Evolutionary conservation across 2,329 filamentous ascomycete species (phyloP).

Genomic region (Cryphonectria japonica): DNA sequence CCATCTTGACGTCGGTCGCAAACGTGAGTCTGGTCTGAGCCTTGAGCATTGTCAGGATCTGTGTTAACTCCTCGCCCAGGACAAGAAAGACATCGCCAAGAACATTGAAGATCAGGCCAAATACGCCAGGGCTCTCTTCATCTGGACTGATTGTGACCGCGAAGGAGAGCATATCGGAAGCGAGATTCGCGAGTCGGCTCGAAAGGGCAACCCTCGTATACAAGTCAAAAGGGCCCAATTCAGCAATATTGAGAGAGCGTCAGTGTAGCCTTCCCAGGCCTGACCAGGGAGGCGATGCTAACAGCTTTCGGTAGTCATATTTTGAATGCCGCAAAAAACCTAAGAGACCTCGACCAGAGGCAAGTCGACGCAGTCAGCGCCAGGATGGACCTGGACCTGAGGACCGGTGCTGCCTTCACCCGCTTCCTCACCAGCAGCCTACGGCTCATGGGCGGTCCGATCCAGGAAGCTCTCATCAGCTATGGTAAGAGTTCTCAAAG

Average conservation of each 20-base stretch:
- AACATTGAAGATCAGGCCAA: conserved; percentile 84
- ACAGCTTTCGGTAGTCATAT: conserved; percentile 64
- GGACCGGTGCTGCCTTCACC: conserved; percentile 92
- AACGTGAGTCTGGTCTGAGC: conserved; percentile 52
- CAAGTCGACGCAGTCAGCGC: conserved; percentile 88
- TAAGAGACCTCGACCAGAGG: conserved; percentile 78
- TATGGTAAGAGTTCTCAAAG: conserved; percentile 63
- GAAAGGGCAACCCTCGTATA: conserved; percentile 72
- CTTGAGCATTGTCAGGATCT: background rate
- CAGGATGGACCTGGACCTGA: conserved; percentile 88
- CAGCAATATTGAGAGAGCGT: conserved; percentile 94
- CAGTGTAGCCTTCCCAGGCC: conserved; percentile 38
- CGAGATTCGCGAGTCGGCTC: conserved; percentile 83
- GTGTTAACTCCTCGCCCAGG: conserved; percentile 49
- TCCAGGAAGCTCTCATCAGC: conserved; percentile 72
- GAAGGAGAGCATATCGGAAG: conserved; percentile 96
- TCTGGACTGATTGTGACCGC: conserved; percentile 98
- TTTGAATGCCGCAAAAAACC: conserved; percentile 76
- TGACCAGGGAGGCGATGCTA: background rate
- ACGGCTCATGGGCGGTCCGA: conserved; percentile 68
- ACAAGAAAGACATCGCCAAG: conserved; percentile 77
- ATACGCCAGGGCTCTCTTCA: conserved; percentile 76
- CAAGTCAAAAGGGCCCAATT: conserved; percentile 86
- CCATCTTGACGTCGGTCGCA: conserved; percentile 69
- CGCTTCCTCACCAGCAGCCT: conserved; percentile 82